A percentile compares a stretch with the other conserved stretches of the same genome.
phyloP scores from a whole-genome alignment of 768 basidiomycete genomes.

The Neoboletus magnificus region DNA sequence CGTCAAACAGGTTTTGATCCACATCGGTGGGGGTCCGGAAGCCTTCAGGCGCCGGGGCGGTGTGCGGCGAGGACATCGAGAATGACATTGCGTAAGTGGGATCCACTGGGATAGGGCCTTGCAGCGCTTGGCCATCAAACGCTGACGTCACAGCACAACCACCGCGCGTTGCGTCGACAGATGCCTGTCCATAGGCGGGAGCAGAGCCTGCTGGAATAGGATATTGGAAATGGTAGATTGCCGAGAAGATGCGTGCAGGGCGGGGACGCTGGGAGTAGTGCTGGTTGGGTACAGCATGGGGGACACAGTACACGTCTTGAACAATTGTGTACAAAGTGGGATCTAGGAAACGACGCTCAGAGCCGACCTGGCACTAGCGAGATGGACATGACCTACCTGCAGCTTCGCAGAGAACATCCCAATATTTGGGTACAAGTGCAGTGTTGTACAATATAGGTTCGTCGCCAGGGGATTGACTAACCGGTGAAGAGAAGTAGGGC shows the following conservation, averaged over 20 bases:
- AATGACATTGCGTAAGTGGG: constrained; percentile 5
- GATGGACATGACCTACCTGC: constrained; percentile 40
- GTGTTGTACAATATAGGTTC: constrained; percentile 54
- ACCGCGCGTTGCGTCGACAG: constrained; percentile 9
- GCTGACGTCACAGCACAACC: constrained; percentile 18
- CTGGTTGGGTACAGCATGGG: constrained; percentile 23
- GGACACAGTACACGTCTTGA: constrained; percentile 51
- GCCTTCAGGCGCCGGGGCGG: background rate
- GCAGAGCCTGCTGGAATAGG: constrained; percentile 14
- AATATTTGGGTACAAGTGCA: constrained; percentile 59
- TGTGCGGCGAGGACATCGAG: background rate
- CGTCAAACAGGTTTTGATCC: constrained; percentile 27
- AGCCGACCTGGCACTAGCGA: background rate
- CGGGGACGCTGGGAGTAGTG: constrained; percentile 21
- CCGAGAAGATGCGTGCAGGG: constrained; percentile 47
- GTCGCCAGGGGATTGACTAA: constrained; percentile 25
- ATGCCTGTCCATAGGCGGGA: constrained; percentile 7
- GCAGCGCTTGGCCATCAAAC: constrained; percentile 3
- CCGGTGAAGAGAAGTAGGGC: constrained; percentile 30
- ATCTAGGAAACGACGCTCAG: constrained; percentile 40
- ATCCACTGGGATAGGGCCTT: too few relatives aligned
- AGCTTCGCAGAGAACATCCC: constrained; percentile 55
- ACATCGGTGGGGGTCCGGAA: background rate
- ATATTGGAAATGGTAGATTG: constrained; percentile 56
- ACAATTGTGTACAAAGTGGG: constrained; percentile 63